Percentiles rank a stretch among this genome's conserved stretches.
Evolutionary conservation across 129 eudicot species (phyloP).

Genomic region (Flaveria trinervia): DNA sequence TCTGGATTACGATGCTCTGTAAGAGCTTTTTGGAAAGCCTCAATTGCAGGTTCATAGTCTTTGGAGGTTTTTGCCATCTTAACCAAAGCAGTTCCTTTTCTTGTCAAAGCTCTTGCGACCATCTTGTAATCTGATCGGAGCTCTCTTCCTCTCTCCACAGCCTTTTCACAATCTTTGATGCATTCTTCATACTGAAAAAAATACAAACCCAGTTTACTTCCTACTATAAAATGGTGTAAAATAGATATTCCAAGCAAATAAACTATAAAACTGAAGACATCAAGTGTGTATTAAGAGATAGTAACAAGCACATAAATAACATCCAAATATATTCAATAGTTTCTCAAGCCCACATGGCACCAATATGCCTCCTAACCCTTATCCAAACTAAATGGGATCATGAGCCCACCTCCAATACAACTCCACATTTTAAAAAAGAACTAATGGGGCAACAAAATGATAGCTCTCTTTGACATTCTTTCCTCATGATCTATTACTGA

Average conservation of each 20-base stretch:
- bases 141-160: conserved; percentile 98
- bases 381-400: background rate
- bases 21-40: conserved; percentile 87
- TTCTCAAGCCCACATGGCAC: background rate
- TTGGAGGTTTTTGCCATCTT: conserved; percentile 84
- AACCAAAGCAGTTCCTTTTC: conserved; percentile 91
- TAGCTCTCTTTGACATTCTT: background rate
- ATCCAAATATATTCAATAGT: too few relatives aligned
- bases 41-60: conserved; percentile 91
- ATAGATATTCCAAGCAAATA: background rate
- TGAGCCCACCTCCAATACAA: background rate
- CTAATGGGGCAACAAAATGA: background rate
- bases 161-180: conserved; percentile 89
- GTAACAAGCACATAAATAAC: background rate
- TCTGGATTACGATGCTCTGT: conserved; percentile 98
- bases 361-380: background rate
- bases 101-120: conserved; percentile 94
- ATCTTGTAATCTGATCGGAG: conserved; percentile 90
- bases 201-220: background rate
- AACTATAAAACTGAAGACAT: background rate
- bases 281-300: background rate
- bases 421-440: background rate
- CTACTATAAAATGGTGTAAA: background rate
- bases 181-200: conserved; percentile 85
- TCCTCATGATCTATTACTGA: background rate